phyloP scores from a whole-genome alignment of 176 grass and related monocot species.

The Carex cristatella region DNA sequence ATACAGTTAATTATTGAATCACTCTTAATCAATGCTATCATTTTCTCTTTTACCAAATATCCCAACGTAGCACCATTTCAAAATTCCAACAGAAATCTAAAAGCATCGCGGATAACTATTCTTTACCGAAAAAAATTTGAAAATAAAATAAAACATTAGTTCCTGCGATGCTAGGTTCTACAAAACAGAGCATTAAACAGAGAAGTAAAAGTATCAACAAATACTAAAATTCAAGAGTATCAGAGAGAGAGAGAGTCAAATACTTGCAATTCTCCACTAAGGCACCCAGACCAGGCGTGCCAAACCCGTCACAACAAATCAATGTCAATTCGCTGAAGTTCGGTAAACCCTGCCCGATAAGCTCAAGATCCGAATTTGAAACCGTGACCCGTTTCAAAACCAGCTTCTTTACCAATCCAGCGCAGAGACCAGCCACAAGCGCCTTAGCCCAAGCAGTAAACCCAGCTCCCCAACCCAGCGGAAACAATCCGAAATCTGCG shows the following conservation, averaged over 20 bases:
- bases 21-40: background rate
- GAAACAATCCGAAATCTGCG: conserved; percentile 84
- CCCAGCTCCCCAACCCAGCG: conserved; percentile 57
- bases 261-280: conserved; percentile 86
- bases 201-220: background rate
- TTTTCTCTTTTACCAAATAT: background rate
- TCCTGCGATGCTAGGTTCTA: background rate
- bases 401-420: conserved; percentile 42
- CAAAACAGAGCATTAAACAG: background rate
- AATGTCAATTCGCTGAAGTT: conserved; percentile 63
- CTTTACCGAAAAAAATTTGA: background rate
- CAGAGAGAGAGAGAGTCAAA: background rate
- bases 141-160: background rate
- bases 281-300: conserved; percentile 60
- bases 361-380: conserved; percentile 67
- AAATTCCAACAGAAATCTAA: background rate
- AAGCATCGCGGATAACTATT: background rate
- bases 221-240: background rate
- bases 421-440: conserved; percentile 30
- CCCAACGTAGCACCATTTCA: background rate
- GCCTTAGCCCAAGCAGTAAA: conserved; percentile 68
- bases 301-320: conserved; percentile 85
- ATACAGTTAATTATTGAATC: background rate
- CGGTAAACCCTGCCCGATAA: conserved; percentile 39
- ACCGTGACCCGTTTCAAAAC: conserved; percentile 83